Evolutionary conservation across 495 filamentous ascomycete genomes (phyloP), one percentile per base, ranked within the genome.

Genomic region (Penicillium paxilli): DNA sequence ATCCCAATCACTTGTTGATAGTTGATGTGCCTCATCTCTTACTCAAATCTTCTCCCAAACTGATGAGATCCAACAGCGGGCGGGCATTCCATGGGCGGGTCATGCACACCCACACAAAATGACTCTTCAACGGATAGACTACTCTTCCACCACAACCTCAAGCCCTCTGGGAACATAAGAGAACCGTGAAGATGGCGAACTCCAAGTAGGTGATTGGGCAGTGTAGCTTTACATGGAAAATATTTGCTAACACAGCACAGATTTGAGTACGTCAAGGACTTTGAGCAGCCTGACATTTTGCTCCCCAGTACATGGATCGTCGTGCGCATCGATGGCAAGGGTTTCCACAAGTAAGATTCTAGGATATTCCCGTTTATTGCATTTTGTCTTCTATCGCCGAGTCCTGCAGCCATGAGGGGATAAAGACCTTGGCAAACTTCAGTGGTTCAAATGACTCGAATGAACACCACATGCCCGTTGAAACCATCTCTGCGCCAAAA

Each of bases 241-340:
- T 32, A 22, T 24, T 57, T 10, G 16, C 42, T 57, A 48, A 60
- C 45, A 33, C 19, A 49, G 44, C 42, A 37, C 77, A 87, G 91
- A 67, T 98, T 87, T 68, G 94, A 96, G 76, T 97, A 98, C 67
- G 94, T 97, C 57, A 89, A 89, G 63, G 67, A 77, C 26, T 97
- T 96, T 63, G 94, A 98, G 78, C 88, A 88, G 67, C 71, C 82
- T 4, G 89, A 95, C 63, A 71, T 71, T 22, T 75, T 98, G 37
- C 84, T 97, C 4, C 90, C 87, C 22, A 93, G 92, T 57, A 97
- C 93, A 9, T 98, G 90, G 89, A 86, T 97, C 37, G 88, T 98
- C 8, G 84, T 98, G 49, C 85, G 94, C 42, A 85, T 98, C 51
- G 94, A 98, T 67, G 94, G 94, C 4, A 82, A 92, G 52, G 89